Evolutionary conservation across 495 filamentous ascomycete genomes (phyloP), one percentile per base, ranked within the genome.

Genomic region (Halenospora varia): DNA sequence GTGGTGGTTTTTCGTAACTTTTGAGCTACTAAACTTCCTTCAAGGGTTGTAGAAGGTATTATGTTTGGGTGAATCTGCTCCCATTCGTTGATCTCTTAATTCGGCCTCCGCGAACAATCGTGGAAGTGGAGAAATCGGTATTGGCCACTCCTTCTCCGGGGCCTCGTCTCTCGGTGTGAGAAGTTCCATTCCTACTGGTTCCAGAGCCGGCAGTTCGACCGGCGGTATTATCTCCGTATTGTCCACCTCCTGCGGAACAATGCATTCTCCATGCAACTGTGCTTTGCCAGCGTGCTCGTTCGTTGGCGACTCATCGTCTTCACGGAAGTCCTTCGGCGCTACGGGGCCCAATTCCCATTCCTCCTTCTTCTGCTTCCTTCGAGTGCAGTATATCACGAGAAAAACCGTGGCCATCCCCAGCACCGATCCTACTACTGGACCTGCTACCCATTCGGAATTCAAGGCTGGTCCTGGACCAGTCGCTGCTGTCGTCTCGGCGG

Each of bases 41-140:
- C 57, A 64, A 50, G 61, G 48, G 48, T 64, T 47, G 48, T 64
- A 64, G 57, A 49, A 64, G 0, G 61, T 64, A 2, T 64, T 29
- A 54, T 64, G 61, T 24, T 22, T 60, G 2, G 53, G 48, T 18
- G 39, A 40, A 48, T 60, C 53, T 1, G 8, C 19, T 23, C 60
- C 55, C 10, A 24, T 26, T 47, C 48, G 56, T 50, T 57, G 35
- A 48, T 64, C 61, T 15, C 61, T 46, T 23, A 64, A 22, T 39
- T 64, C 61, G 11, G 29, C 49, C 49, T 26, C 39, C 0, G 61
- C 61, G 41, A 64, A 64, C 29, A 64, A 22, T 17, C 24, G 3
- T 18, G 52, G 40, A 4, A 64, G 26, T n/a, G 61, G 61, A 10
- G 52, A 49, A 20, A 64, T n/a, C 13, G 61, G 61, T 25, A 64